Evolutionary conservation across 169 alveolate genomes (phyloP).

Genomic region (Babesia divergens): DNA sequence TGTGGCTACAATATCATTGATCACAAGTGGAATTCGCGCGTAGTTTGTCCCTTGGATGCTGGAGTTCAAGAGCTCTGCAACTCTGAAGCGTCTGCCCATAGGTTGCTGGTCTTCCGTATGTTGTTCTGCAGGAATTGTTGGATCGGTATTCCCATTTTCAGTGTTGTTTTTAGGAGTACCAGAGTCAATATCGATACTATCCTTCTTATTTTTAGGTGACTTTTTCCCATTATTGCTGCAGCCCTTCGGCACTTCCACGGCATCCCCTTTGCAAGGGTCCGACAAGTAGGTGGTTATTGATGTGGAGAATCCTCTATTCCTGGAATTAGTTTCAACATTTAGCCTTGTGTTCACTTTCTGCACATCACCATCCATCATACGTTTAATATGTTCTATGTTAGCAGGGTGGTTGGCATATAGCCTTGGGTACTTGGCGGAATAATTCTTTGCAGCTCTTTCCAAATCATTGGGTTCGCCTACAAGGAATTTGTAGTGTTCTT

Average conservation of each 20-base stretch:
- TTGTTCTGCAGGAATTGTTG: too few relatives aligned
- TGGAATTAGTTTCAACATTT: background rate
- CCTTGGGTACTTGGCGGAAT: constrained; percentile 34
- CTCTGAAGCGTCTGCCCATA: background rate
- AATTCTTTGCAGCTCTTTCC: constrained; percentile 37
- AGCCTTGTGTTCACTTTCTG: background rate
- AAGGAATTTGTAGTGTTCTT: constrained; percentile 54
- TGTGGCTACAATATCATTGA: constrained; percentile 40
- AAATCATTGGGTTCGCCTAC: constrained; percentile 45
- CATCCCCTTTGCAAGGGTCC: background rate
- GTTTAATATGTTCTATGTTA: background rate
- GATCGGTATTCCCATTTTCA: too few relatives aligned
- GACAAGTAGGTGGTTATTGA: background rate
- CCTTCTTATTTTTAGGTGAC: too few relatives aligned
- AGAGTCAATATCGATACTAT: background rate
- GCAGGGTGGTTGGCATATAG: constrained; percentile 32
- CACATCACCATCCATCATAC: background rate
- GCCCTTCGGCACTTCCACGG: background rate
- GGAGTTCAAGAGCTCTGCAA: background rate
- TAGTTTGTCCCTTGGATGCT: background rate
- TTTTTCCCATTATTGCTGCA: background rate
- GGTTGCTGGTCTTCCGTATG: too few relatives aligned
- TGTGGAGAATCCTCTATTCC: background rate
- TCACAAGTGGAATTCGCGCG: constrained; percentile 26
- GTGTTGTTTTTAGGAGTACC: too few relatives aligned